Conservation (phyloP, 345 rosid species). For the Tarenaya hassleriana region DNA sequence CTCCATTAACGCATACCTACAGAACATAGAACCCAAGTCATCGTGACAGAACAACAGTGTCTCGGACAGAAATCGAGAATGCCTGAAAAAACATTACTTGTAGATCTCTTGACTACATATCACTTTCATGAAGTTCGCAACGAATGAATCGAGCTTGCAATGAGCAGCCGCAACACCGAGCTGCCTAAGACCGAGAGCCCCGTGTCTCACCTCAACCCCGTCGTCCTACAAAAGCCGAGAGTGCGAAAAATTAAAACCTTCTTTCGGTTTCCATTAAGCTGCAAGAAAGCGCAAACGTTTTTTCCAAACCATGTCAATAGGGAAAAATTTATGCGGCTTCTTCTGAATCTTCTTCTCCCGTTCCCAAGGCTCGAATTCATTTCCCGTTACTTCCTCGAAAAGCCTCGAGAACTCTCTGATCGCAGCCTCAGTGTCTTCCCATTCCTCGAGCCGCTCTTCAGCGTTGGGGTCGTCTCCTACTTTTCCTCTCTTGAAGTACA, state of each 20-base stretch:
- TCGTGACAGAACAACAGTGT: background rate
- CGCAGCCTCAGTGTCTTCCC: conserved; percentile 50
- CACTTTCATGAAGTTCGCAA: conserved; percentile 56
- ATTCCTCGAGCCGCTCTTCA: conserved; percentile 66
- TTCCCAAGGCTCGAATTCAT: conserved; percentile 82
- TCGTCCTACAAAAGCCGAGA: conserved; percentile 38
- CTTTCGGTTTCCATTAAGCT: too few species aligned
- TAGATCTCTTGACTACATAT: conserved; percentile 71
- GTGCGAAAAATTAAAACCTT: too few species aligned
- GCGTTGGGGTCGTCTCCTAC: conserved; percentile 55
- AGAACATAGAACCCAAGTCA: background rate
- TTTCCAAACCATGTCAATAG: conserved; percentile 82
- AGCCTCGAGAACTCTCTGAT: conserved; percentile 57
- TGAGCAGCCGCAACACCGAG: conserved; percentile 58
- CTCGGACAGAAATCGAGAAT: background rate
- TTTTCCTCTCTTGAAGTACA: conserved; percentile 70
- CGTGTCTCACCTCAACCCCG: conserved; percentile 65
- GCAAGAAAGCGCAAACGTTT: too few species aligned
- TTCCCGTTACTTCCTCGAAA: conserved; percentile 68
- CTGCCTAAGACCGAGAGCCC: conserved; percentile 65
- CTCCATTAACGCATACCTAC: conserved; percentile 70
- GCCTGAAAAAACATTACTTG: conserved; percentile 30
- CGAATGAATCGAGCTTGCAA: conserved; percentile 58
- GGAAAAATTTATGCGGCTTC: conserved; percentile 50
- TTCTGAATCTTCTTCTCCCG: conserved; percentile 68